A percentile compares a stretch with the other conserved stretches of the same genome.
Evolutionary conservation across 2,329 filamentous ascomycete species (phyloP).

Genomic region (Tricladium varicosporioides): DNA sequence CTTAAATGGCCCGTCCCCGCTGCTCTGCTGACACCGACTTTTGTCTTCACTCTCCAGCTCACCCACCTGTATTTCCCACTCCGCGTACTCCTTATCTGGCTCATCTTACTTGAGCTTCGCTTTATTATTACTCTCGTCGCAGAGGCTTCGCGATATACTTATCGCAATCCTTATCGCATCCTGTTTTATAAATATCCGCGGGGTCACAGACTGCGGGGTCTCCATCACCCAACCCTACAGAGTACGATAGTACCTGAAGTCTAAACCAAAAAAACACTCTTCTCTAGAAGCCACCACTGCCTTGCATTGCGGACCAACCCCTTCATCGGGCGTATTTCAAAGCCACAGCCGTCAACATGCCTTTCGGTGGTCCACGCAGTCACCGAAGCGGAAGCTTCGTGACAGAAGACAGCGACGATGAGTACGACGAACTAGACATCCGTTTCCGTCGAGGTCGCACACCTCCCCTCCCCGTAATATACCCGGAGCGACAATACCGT

Average conservation of each 20-base stretch:
- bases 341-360: too few species aligned
- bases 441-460: constrained; percentile 41
- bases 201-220: constrained; percentile 10
- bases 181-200: background rate
- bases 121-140: background rate
- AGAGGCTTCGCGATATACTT: background rate
- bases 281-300: background rate
- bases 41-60: constrained; percentile 2
- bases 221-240: constrained; percentile 9
- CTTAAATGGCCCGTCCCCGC: constrained; percentile 28
- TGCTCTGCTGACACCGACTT: constrained; percentile 29
- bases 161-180: constrained; percentile 5
- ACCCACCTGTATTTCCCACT: constrained; percentile 3
- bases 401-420: constrained; percentile 16
- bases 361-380: too few species aligned
- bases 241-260: background rate
- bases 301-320: constrained; percentile 3
- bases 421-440: constrained; percentile 53
- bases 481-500: constrained; percentile 9
- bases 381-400: background rate
- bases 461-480: constrained; percentile 6
- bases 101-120: background rate
- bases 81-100: constrained; percentile 1
- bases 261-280: background rate
- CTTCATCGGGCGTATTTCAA: too few species aligned